phyloP scores from a whole-genome alignment of 352 stramenopile species.

The Globisporangium acanthophoron region DNA sequence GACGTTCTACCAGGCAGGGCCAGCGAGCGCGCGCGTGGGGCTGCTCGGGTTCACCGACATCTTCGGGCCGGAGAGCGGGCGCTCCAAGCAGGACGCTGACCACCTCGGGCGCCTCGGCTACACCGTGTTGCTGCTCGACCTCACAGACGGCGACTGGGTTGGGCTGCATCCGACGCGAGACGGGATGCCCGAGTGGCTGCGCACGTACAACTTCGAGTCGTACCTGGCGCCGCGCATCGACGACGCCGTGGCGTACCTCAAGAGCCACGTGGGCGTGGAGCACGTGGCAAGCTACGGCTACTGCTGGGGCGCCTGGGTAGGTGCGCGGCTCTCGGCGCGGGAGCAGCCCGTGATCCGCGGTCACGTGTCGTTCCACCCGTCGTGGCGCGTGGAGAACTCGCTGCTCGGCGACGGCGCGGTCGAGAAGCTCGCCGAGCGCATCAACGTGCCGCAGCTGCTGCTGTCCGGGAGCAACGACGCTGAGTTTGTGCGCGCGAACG shows the following conservation, averaged over 20 bases:
- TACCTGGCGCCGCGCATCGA: too few relatives aligned
- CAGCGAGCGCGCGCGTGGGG: constrained; percentile 5
- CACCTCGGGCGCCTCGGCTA: constrained; percentile 3
- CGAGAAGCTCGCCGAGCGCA: constrained; percentile 31
- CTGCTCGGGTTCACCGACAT: constrained; percentile 19
- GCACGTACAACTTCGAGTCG: too few relatives aligned
- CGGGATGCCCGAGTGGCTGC: too few relatives aligned
- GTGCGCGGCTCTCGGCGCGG: constrained; percentile 10
- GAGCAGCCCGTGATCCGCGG: constrained; percentile 18
- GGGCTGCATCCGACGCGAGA: too few relatives aligned
- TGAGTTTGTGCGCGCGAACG: constrained; percentile 23
- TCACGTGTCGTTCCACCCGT: constrained; percentile 23
- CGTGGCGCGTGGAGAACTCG: constrained; percentile 29
- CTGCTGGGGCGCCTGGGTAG: constrained; percentile 25
- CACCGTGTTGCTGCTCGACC: too few relatives aligned
- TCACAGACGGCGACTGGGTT: too few relatives aligned
- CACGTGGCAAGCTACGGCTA: constrained; percentile 16
- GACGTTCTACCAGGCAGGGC: constrained; percentile 13
- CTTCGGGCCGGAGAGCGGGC: constrained; percentile 16
- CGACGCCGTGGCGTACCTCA: constrained; percentile 23
- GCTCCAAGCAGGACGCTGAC: constrained; percentile 15
- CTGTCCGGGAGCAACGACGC: constrained; percentile 34
- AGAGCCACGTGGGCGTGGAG: constrained; percentile 15
- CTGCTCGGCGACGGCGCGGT: constrained; percentile 23
- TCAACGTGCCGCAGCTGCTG: constrained; percentile 39